Evolutionary conservation across 1,284 basidiomycete species (phyloP), one percentile per base, ranked within the genome.

Genomic region (Bondarzewia mesenterica): DNA sequence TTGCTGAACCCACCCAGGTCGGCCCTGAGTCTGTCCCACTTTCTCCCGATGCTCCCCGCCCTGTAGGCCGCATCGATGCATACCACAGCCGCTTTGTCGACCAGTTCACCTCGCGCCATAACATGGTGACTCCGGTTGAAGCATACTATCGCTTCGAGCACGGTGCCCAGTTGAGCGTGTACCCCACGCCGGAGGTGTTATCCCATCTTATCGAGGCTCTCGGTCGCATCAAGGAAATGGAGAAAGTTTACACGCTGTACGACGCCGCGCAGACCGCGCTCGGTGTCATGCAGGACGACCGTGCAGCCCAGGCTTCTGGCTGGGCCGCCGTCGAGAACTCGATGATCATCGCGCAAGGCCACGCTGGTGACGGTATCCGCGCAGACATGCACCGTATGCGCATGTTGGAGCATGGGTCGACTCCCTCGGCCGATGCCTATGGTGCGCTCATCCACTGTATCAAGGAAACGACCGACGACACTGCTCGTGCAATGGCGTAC

Each of bases 401-500:
- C 39, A 82, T 97, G 42, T 70, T 94, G 15, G 75, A 85, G 46
- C 77, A 85, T 16, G 88, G 89, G 1, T 76, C 80, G n/a, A 74
- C 80, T 1, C 93, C 93, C 3, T 82, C 80, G 0, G 84, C 93
- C 2, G 91, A 96, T 54, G 87, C 92, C 0, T 97, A 96, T 60
- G 93, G 89, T 2, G 88, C 89, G 8, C 77, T 96, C 62, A 93
- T 97, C 55, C 78, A 87, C 38, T 77, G 80, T 54, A 82, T 92
- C 56, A 89, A 87, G 66, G 91, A 95, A 59, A 95, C 93, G 15
- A 96, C 93, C 15, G 93, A 97, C 63, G 93, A 97, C 59, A 86
- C 91, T 1, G 78, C 83, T 5, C 89, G 92, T 54, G 93, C 92
- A 0, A 72, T 92, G 63, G 76, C 82, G 32, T 75, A 96, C 25